phyloP scores from a whole-genome alignment of 768 basidiomycete species.

The Pisolithus tinctorius region DNA sequence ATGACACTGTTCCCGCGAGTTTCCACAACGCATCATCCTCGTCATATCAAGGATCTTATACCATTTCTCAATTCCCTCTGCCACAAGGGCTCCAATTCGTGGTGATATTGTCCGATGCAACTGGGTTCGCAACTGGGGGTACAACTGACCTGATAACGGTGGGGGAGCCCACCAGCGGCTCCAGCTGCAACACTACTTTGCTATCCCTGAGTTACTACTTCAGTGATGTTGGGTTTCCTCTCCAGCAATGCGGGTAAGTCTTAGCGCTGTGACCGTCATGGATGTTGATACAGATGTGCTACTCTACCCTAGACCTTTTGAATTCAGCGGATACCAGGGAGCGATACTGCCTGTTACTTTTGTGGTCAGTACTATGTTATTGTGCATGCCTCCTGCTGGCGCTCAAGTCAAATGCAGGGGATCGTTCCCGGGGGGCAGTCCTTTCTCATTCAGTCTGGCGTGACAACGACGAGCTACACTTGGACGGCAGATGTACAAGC shows the following conservation, averaged over 20 bases:
- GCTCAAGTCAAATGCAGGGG: slow-evolving; percentile 31
- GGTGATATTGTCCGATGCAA: slow-evolving; percentile 64
- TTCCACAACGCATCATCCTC: slow-evolving; percentile 49
- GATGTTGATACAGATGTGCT: slow-evolving; percentile 2
- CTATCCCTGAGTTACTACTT: slow-evolving; percentile 42
- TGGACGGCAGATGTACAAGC: no score
- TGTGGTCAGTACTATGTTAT: no score
- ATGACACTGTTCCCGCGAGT: slow-evolving; percentile 41
- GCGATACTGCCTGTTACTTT: no score
- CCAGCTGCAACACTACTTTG: slow-evolving; percentile 42
- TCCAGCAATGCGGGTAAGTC: slow-evolving; percentile 57
- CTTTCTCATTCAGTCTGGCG: slow-evolving; percentile 1
- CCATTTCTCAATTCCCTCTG: slow-evolving; percentile 38
- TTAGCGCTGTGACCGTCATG: background rate
- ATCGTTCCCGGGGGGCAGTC: slow-evolving; percentile 57
- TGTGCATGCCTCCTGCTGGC: no score
- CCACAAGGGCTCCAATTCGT: slow-evolving; percentile 35
- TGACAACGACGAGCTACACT: no score
- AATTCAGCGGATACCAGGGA: no score
- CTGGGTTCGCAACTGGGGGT: slow-evolving; percentile 5
- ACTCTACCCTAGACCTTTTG: slow-evolving; percentile 23
- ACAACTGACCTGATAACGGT: slow-evolving; percentile 29
- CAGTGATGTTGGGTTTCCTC: slow-evolving; percentile 36
- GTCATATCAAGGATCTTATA: slow-evolving; percentile 51
- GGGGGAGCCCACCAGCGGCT: slow-evolving; percentile 34